Percentiles rank a stretch among this genome's conserved stretches.
phyloP scores from a whole-genome alignment of 2,329 filamentous ascomycete species.

The Macrophomina phaseolina region DNA sequence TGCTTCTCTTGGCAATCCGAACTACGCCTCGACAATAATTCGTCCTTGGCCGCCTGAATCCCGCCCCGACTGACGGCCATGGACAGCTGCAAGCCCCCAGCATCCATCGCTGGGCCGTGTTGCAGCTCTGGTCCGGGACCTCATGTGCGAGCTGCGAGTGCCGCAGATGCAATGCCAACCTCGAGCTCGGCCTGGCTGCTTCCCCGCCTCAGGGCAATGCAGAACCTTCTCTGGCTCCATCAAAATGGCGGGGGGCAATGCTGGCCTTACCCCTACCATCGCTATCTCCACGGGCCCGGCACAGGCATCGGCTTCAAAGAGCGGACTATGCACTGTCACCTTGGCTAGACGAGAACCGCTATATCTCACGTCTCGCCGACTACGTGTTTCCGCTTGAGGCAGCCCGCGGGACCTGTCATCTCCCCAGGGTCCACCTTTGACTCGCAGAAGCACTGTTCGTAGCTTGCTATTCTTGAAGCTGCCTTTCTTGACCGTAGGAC shows the following conservation, averaged over 20 bases:
- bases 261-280: neutral
- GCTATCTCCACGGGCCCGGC: neutral
- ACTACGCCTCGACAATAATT: neutral
- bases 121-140: no score
- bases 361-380: neutral
- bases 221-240: neutral
- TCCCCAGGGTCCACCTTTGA: neutral
- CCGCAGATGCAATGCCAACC: no score
- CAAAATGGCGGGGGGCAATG: neutral
- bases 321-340: neutral
- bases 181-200: no score
- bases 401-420: neutral
- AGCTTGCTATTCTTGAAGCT: slow-evolving; percentile 12
- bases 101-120: no score
- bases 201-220: no score
- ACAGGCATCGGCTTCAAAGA: neutral
- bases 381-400: neutral
- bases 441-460: slow-evolving; percentile 8
- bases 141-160: no score
- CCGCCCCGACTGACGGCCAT: no score
- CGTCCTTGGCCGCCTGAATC: neutral
- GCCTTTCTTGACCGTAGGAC: neutral
- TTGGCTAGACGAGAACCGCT: neutral
- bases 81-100: no score
- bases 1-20: neutral